These are phyloP conservation scores for Flaveria linearis DNA, from an alignment of 129 eudicot species.

Conservation along the genomic window DNA sequence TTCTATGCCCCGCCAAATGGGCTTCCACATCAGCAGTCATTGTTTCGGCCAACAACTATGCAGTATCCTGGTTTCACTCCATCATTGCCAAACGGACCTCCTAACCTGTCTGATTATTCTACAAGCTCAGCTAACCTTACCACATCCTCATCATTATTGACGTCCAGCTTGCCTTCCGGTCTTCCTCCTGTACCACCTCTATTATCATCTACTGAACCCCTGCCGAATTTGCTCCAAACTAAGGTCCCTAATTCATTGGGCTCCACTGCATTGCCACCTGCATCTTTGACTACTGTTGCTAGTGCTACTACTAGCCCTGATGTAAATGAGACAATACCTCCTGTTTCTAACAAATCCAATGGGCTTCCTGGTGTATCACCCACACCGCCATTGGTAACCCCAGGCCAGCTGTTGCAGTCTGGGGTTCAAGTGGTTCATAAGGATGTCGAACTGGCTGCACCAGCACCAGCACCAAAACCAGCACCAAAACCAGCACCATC, in stretches of 20 bases:
- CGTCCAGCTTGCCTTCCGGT: neutral
- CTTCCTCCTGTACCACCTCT: constrained; percentile 7
- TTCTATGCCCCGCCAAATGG: constrained; percentile 72
- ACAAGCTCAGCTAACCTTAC: constrained; percentile 30
- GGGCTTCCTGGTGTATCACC: constrained; percentile 38
- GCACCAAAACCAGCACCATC: constrained; percentile 53
- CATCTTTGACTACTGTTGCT: constrained; percentile 31
- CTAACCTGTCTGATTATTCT: constrained; percentile 47
- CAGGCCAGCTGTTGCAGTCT: constrained; percentile 72
- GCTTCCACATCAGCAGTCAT: constrained; percentile 54
- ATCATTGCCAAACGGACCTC: constrained; percentile 51
- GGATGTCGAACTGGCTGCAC: constrained; percentile 63
- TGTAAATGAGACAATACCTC: constrained; percentile 32
- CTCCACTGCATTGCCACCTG: constrained; percentile 28
- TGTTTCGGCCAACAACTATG: constrained; percentile 69
- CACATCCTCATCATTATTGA: neutral
- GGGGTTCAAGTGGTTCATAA: constrained; percentile 54
- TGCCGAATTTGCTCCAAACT: constrained; percentile 42
- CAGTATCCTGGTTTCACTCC: constrained; percentile 60
- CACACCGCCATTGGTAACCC: constrained; percentile 69
- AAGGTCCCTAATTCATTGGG: constrained; percentile 42
- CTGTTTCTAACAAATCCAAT: constrained; percentile 27
- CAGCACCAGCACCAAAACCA: constrained; percentile 44
- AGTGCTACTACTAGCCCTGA: constrained; percentile 31
- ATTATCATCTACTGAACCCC: constrained; percentile 40